These are phyloP conservation scores for Drechslerella dactyloides DNA, from an alignment of 2,329 filamentous ascomycete genomes.

Conservation along the genomic window DNA sequence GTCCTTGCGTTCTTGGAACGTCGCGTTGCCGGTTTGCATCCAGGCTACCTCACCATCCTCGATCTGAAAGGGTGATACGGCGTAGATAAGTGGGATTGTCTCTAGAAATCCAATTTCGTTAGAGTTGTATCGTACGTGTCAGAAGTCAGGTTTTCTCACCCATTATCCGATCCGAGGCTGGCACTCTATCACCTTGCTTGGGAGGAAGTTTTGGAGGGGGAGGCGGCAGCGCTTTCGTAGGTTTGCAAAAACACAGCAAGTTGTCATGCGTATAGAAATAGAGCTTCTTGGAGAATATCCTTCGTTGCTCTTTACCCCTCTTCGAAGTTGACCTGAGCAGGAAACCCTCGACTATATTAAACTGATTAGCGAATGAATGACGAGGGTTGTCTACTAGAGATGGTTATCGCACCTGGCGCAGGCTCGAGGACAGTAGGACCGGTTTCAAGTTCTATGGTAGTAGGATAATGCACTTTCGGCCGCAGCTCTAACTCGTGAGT, in stretches of 20 bases:
- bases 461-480: constrained; percentile 70
- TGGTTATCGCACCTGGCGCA: constrained; percentile 58
- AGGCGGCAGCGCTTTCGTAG: constrained; percentile 67
- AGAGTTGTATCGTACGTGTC: neutral
- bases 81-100: constrained; percentile 64
- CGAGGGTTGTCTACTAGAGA: neutral
- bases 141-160: constrained; percentile 59
- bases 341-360: constrained; percentile 66
- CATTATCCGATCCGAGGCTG: constrained; percentile 64
- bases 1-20: constrained; percentile 63
- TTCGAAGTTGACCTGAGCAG: constrained; percentile 70
- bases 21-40: constrained; percentile 61
- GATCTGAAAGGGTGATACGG: constrained; percentile 68
- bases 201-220: constrained; percentile 65
- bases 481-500: constrained; percentile 71
- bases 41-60: constrained; percentile 65
- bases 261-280: constrained; percentile 72
- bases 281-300: constrained; percentile 68
- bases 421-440: constrained; percentile 64
- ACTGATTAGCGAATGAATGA: neutral
- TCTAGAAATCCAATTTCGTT: constrained; percentile 27
- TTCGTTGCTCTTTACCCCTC: constrained; percentile 65
- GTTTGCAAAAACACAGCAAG: constrained; percentile 68
- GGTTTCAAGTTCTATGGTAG: constrained; percentile 59
- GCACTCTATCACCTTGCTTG: constrained; percentile 61